Percentiles rank a stretch among this genome's conserved stretches.
These are phyloP conservation scores for Aegilops umbellulata DNA, from an alignment of 176 grass and related monocot species.

Conservation along the genomic window DNA sequence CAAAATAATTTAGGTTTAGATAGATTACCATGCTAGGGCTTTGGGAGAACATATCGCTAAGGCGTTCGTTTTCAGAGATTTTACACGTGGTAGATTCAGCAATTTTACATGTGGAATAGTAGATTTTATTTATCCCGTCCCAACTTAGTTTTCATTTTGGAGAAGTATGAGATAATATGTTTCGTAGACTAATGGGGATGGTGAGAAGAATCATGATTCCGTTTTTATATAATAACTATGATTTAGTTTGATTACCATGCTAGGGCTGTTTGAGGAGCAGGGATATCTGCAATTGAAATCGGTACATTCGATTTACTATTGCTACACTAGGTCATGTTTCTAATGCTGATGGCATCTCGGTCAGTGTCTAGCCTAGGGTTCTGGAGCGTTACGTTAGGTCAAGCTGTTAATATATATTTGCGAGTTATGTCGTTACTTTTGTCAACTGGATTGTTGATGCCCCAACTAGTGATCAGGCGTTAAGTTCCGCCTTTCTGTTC, in stretches of 20 bases:
- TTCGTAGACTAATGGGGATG: not conserved
- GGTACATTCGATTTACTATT: not conserved
- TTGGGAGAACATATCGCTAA: too few relatives aligned
- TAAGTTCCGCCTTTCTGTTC: not conserved
- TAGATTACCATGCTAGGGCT: too few relatives aligned
- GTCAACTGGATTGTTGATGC: not conserved
- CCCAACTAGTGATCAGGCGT: not conserved
- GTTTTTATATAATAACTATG: not conserved
- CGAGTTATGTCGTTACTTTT: not conserved
- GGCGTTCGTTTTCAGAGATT: too few relatives aligned
- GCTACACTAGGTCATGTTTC: not conserved
- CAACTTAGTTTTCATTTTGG: not conserved
- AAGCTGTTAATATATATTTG: not conserved
- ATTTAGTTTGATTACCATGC: not conserved
- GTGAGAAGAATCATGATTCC: not conserved
- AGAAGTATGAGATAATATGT: not conserved
- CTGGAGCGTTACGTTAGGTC: not conserved
- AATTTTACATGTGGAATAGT: not conserved
- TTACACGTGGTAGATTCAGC: too few relatives aligned
- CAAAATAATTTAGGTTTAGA: too few relatives aligned
- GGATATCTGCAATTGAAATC: not conserved
- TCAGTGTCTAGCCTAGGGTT: constrained; percentile 1
- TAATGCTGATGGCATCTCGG: not conserved
- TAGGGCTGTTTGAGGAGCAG: not conserved
- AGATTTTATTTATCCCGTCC: not conserved